These are phyloP conservation scores for Exophiala phaeomuriformis DNA, from an alignment of 2,329 filamentous ascomycete species.

Conservation along the genomic window DNA sequence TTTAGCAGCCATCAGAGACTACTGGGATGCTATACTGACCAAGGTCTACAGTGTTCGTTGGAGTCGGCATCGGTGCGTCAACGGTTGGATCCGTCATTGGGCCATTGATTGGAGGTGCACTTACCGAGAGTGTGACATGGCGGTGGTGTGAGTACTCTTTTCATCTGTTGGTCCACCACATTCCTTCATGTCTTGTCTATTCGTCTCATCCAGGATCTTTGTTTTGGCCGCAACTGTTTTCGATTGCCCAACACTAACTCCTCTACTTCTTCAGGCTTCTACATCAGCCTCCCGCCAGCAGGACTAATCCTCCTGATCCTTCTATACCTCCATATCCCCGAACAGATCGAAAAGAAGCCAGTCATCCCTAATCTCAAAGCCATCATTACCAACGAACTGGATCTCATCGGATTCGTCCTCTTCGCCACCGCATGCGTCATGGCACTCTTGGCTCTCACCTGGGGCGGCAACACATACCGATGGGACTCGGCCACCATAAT, in stretches of 20 bases:
- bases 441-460: conserved; percentile 25
- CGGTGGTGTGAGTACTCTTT: conserved; percentile 23
- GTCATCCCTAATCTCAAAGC: conserved; percentile 15
- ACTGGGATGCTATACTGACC: background rate
- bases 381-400: conserved; percentile 34
- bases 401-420: conserved; percentile 54
- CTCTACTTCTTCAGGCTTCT: conserved; percentile 31
- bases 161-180: too few species aligned
- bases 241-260: too few species aligned
- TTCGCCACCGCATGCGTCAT: conserved; percentile 39
- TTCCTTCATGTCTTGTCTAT: too few species aligned
- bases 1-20: background rate
- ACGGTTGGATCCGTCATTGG: conserved; percentile 37
- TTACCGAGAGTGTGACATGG: conserved; percentile 35
- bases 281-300: conserved; percentile 39
- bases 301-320: conserved; percentile 35
- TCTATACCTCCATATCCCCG: conserved; percentile 8
- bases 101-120: conserved; percentile 39
- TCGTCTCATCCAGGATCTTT: too few species aligned
- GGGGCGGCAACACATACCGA: conserved; percentile 13
- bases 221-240: background rate
- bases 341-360: conserved; percentile 13
- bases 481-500: conserved; percentile 36
- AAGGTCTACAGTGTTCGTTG: conserved; percentile 30
- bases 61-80: conserved; percentile 30